Evolutionary conservation across 352 stramenopile species (phyloP).

Genomic region (Phytophthora fragariaefolia): DNA sequence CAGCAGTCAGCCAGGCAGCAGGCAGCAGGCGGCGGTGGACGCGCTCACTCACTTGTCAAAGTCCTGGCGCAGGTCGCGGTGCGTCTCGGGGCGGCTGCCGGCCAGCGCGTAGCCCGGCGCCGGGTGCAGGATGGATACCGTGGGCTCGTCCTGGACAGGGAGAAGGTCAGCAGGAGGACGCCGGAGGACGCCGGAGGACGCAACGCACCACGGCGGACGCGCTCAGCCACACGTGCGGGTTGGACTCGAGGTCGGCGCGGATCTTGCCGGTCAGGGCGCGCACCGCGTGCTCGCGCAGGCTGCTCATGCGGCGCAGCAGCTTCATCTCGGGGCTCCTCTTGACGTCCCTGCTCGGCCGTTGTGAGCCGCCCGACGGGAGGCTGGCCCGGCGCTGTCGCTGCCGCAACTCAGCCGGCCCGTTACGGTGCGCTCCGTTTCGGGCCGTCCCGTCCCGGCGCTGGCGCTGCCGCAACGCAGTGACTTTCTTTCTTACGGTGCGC

Average conservation of each 20-base stretch:
- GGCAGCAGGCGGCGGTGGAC: too few relatives aligned
- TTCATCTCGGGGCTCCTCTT: constrained; percentile 48
- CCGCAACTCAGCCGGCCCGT: not conserved
- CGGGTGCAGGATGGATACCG: constrained; percentile 83
- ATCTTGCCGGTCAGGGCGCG: constrained; percentile 67
- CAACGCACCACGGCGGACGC: constrained; percentile 72
- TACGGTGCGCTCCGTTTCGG: too few relatives aligned
- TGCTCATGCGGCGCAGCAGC: constrained; percentile 52
- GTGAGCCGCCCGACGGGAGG: constrained; percentile 16
- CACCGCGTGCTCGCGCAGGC: constrained; percentile 66
- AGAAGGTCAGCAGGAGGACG: not conserved
- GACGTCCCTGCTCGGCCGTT: constrained; percentile 14
- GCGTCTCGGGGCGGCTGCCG: constrained; percentile 32
- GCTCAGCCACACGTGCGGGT: constrained; percentile 85
- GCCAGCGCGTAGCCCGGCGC: constrained; percentile 62
- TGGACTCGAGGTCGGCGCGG: constrained; percentile 74
- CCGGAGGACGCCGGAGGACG: not conserved
- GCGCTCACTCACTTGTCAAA: constrained; percentile 42
- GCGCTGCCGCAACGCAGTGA: not conserved
- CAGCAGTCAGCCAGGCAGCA: not conserved
- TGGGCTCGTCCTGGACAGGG: constrained; percentile 68
- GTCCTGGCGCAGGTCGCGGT: constrained; percentile 49
- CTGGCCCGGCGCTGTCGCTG: constrained; percentile 3
- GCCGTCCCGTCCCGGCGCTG: constrained; percentile 7
- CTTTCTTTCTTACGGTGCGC: too few relatives aligned